phyloP scores from a whole-genome alignment of 2,329 filamentous ascomycete genomes.

The Paecilomyces dactylethromorphus region DNA sequence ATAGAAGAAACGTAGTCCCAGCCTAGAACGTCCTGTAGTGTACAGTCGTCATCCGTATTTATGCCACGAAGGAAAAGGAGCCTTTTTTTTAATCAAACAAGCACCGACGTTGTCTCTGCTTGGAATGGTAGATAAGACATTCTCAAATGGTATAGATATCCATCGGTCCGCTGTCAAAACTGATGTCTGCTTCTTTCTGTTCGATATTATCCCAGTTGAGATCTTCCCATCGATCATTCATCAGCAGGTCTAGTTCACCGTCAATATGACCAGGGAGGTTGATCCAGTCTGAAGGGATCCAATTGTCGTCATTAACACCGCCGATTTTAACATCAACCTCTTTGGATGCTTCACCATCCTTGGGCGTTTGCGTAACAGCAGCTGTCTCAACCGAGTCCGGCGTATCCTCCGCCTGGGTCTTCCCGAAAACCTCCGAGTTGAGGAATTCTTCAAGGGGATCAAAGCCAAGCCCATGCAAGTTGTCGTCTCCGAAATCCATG shows the following conservation, averaged over 20 bases:
- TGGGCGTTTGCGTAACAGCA: constrained; percentile 30
- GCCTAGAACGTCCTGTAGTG: constrained; percentile 1
- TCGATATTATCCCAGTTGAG: constrained; percentile 36
- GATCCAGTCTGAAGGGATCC: constrained; percentile 27
- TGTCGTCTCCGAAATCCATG: constrained; percentile 21
- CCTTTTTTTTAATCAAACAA: constrained; percentile 1
- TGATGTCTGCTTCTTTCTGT: constrained; percentile 19
- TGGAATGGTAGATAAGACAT: constrained; percentile 8
- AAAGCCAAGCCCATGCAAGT: constrained; percentile 19
- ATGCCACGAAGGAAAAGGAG: constrained; percentile 12
- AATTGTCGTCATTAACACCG: constrained; percentile 18
- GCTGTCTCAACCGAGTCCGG: constrained; percentile 31
- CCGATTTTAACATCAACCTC: constrained; percentile 23
- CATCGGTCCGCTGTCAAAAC: constrained; percentile 17
- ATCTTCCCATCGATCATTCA: constrained; percentile 22
- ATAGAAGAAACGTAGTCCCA: not conserved
- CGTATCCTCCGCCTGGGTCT: constrained; percentile 26
- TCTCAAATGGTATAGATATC: constrained; percentile 22
- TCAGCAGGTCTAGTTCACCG: constrained; percentile 11
- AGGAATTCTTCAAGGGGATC: constrained; percentile 33
- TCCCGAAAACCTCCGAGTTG: constrained; percentile 28
- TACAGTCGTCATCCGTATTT: constrained; percentile 10
- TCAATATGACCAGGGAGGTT: constrained; percentile 21
- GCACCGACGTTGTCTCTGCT: not conserved
- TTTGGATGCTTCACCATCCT: constrained; percentile 26